These are phyloP conservation scores for Acer saccharum DNA, from an alignment of 345 rosid species.

Conservation along the genomic window DNA sequence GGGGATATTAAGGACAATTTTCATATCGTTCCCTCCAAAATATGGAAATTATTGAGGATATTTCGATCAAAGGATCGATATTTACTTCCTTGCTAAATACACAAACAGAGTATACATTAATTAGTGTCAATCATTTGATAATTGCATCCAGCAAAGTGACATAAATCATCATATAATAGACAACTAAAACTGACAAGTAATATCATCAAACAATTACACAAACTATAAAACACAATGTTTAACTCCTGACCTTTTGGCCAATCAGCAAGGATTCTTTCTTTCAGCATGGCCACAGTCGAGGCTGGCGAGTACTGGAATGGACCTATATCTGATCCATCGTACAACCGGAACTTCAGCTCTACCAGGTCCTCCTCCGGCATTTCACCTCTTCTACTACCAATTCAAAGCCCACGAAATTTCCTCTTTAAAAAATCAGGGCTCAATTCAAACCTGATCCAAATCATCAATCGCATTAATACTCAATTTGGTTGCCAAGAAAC, in stretches of 20 bases:
- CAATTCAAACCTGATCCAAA: conserved; percentile 1
- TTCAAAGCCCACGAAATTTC: conserved; percentile 18
- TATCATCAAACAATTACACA: background rate
- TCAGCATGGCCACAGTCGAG: conserved; percentile 74
- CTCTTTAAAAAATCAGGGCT: background rate
- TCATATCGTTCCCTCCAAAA: too few species aligned
- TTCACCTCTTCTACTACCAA: conserved; percentile 35
- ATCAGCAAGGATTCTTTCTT: conserved; percentile 75
- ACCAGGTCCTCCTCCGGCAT: conserved; percentile 86
- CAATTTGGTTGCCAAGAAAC: conserved; percentile 1
- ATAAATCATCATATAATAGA: background rate
- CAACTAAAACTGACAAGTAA: background rate
- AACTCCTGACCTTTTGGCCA: conserved; percentile 84
- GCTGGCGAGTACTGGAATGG: conserved; percentile 81
- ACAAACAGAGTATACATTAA: background rate
- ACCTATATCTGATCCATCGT: conserved; percentile 92
- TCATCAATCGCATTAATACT: background rate
- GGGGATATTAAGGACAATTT: too few species aligned
- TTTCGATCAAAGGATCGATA: too few species aligned
- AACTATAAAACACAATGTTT: background rate
- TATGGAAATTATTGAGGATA: too few species aligned
- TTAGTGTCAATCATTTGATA: background rate
- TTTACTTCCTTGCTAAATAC: background rate
- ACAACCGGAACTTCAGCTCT: conserved; percentile 84
- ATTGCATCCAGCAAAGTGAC: background rate